Conservation (phyloP, 306 rosid species). For the Trifolium repens region DNA sequence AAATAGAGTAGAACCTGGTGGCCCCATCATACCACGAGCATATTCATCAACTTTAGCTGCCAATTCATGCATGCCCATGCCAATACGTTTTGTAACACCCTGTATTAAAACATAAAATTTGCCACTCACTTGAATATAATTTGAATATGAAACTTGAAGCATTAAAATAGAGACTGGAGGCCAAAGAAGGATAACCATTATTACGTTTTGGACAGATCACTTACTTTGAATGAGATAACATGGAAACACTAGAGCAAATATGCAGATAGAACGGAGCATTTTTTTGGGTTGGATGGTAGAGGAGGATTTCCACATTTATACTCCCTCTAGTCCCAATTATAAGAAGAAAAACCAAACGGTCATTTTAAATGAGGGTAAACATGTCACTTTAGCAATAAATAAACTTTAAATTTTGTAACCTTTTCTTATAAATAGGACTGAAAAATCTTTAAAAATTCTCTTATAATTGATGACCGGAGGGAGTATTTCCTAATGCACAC, state of each 20-base stretch:
- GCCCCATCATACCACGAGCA: conserved; percentile 98
- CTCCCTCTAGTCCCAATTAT: too few species aligned
- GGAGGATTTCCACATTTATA: conserved; percentile 7
- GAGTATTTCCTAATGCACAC: conserved; percentile 1
- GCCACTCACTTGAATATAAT: conserved; percentile 20
- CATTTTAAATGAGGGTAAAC: too few species aligned
- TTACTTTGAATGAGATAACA: conserved; percentile 21
- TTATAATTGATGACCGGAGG: too few species aligned
- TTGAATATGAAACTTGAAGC: conserved; percentile 9
- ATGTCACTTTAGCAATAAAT: too few species aligned
- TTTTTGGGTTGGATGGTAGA: neutral
- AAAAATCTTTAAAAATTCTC: too few species aligned
- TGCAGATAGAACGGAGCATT: neutral
- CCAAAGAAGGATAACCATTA: conserved; percentile 18
- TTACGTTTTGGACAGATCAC: conserved; percentile 10
- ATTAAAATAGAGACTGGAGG: conserved; percentile 21
- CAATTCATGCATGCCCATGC: conserved; percentile 85
- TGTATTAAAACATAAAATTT: conserved; percentile 43
- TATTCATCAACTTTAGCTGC: conserved; percentile 98
- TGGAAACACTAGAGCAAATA: conserved; percentile 14
- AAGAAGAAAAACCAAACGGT: too few species aligned
- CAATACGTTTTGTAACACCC: conserved; percentile 92
- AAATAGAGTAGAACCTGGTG: conserved; percentile 87
- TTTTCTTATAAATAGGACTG: too few species aligned
- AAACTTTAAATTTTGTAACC: too few species aligned